Evolutionary conservation across 441 rosid species (phyloP).

Genomic region (Pelargonium citronellum): DNA sequence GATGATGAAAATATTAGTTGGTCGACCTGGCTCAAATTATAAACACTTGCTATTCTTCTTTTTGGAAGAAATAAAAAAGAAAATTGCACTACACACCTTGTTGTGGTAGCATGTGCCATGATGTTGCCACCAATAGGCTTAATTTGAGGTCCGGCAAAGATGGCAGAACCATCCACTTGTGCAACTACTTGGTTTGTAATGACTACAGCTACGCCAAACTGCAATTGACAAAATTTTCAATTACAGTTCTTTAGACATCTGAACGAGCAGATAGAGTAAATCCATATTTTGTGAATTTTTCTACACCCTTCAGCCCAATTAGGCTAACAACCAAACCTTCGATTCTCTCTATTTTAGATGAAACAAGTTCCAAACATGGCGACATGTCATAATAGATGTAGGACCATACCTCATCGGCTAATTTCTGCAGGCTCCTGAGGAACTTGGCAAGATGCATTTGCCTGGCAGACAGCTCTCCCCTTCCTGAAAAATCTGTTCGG

Average conservation of each 20-base stretch:
- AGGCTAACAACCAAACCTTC: background rate
- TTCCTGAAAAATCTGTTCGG: constrained; percentile 87
- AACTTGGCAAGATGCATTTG: constrained; percentile 98
- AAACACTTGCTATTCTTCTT: no score
- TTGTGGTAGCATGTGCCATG: constrained; percentile 97
- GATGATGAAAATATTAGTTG: background rate
- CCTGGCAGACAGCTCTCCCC: constrained; percentile 90
- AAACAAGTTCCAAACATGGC: no score
- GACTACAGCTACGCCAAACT: constrained; percentile 68
- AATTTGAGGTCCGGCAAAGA: constrained; percentile 93
- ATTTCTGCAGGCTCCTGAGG: constrained; percentile 83
- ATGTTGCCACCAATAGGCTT: constrained; percentile 95
- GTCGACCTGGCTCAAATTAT: no score
- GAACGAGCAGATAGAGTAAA: background rate
- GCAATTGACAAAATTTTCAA: background rate
- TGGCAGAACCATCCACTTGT: constrained; percentile 91
- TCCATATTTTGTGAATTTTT: background rate
- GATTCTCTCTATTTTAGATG: background rate
- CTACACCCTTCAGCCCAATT: background rate
- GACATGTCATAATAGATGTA: background rate
- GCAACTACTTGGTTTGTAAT: constrained; percentile 96
- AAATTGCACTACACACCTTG: constrained; percentile 45
- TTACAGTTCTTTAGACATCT: background rate
- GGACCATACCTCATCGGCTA: constrained; percentile 77
- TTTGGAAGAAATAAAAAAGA: background rate